Conservation (phyloP, 495 filamentous ascomycete species). For the Pyrenula massariospora region DNA sequence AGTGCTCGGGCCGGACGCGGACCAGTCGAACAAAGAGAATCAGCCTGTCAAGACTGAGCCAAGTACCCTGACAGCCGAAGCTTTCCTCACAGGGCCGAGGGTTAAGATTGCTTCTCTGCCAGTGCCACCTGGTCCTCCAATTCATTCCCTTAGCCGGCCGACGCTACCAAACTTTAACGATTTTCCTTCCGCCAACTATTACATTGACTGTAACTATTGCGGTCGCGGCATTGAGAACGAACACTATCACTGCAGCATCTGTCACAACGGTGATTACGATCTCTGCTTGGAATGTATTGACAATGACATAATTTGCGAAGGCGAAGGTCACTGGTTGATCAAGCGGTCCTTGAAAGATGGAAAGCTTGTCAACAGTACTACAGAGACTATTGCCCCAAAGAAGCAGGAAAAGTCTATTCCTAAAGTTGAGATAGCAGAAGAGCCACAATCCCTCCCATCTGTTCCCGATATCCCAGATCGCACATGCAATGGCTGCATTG, state of each 20-base stretch:
- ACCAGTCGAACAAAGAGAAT: constrained; percentile 2
- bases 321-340: constrained; percentile 80
- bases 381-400: constrained; percentile 64
- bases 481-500: constrained; percentile 88
- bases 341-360: constrained; percentile 75
- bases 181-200: constrained; percentile 23
- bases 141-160: background rate
- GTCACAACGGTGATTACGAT: constrained; percentile 89
- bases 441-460: background rate
- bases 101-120: background rate
- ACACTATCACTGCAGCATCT: constrained; percentile 92
- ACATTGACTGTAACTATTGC: constrained; percentile 90
- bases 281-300: constrained; percentile 74
- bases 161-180: background rate
- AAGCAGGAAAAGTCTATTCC: constrained; percentile 11
- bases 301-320: constrained; percentile 61
- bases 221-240: constrained; percentile 60
- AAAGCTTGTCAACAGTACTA: constrained; percentile 69
- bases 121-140: background rate
- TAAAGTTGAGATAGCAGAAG: constrained; percentile 4
- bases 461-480: constrained; percentile 39
- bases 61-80: background rate
- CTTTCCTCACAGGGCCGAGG: background rate
- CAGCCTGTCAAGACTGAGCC: constrained; percentile 2
- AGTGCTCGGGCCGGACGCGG: constrained; percentile 18